Evolutionary conservation across 768 basidiomycete species (phyloP), one percentile per base, ranked within the genome.

Genomic region (Gloeophyllum trabeum): DNA sequence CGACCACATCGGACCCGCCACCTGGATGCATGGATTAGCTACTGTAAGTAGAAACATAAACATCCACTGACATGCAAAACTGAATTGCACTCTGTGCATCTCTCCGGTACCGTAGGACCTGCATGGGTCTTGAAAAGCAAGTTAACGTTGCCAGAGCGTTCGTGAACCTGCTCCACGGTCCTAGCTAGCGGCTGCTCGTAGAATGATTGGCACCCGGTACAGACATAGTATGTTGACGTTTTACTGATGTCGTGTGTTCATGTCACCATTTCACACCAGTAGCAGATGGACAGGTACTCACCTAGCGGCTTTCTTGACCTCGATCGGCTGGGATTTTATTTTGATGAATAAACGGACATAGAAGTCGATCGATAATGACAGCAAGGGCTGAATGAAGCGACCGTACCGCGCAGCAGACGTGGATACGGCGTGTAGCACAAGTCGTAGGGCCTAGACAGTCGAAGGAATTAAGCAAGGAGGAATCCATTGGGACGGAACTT

Each of bases 1-100:
- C 4, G 84, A 79, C 96, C 96, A 98, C 87, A 99, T 93, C 0
- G 96, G 96, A 1, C 96, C 96, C 16, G 85, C 89, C 25, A 92
- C 56, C 90, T 94, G 47, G 32, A 39, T 32, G 37, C 20, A 19
- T 20, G 24, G 14, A 16, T 14, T 2, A 36, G 5, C 19, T 35
- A 36, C 35, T n/a, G n/a, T n/a, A 39, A 23, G 2, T n/a, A 38
- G 13, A 0, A 19, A 34, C 13, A 39, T 34, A 35, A 14, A 19
- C n/a, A 25, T n/a, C 24, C 24, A 61, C 75, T 41, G 54, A 92
- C 88, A 60, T 93, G 87, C 48, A 90, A 61, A 13, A 64, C 61
- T 4, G 75, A 76, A 13, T 81, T 77, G 55, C 94, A 99, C 57
- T 97, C 84, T 0, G 77, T 75, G 55, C 96, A 99, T 49, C 66